Base-by-base conservation (phyloP, 768 basidiomycete species). In the Tulasnella sp. region DNA sequence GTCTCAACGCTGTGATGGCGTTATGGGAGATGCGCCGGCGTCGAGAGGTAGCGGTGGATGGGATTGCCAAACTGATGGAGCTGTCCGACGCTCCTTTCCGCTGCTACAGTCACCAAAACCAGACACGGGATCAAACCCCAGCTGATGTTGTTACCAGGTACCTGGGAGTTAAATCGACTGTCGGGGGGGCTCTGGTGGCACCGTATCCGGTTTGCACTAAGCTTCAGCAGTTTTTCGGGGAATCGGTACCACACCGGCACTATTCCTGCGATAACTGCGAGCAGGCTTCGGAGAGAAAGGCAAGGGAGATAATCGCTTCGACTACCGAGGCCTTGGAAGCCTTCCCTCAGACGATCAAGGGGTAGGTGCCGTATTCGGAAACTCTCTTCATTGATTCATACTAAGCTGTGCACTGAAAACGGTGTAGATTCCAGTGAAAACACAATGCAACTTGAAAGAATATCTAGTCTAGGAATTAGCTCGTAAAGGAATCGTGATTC, bases 121-220 rank as follows among this genome's bases (percentile, higher is more conserved):
- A 12, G 6, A 37, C 14, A 24, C 64, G 31, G 20, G 2, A 5
- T 11, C 50, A 18, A 48, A 0, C 50, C 2, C 50, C 50, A 69
- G 2, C 2, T 22, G 44, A 76, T 5, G 64, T 37, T 9, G 12
- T 76, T 37, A 16, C 22, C 24, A 34, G 1, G 46, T 37, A 76
- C 54, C 28, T 50, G 34, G 4, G 12, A 1, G 14, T 37, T 1
- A 46, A 11, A 20, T 34, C 34, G 6, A 11, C 46, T 34, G 34
- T 78, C 20, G n/a, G 2, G 42, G 14, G 2, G 28, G 58, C 77
- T 78, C 60, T 78, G 16, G 1, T 8, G 1, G 40, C 72, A 40
- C 77, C 77, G 34, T 78, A 78, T 46, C 77, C 77, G 20, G 16
- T 24, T 4, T 78, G 77, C 64, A 46, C 44, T 6, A 60, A 28